A percentile compares a stretch with the other conserved stretches of the same genome.
phyloP scores from a whole-genome alignment of 129 eudicot species.

The Calendula officinalis region DNA sequence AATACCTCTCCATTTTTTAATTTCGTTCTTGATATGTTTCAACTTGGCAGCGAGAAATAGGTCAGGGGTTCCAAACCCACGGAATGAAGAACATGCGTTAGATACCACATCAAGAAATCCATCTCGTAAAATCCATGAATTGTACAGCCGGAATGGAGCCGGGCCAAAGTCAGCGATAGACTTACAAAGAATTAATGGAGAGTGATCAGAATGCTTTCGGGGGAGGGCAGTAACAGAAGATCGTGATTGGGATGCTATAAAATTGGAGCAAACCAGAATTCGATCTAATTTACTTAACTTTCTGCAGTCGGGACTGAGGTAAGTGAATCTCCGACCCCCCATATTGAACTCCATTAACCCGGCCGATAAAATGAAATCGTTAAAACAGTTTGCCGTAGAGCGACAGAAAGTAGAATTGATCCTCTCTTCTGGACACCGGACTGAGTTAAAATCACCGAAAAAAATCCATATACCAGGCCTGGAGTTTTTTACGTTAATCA shows the following conservation, averaged over 20 bases:
- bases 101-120: neutral
- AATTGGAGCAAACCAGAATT: neutral
- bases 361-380: neutral
- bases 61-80: neutral
- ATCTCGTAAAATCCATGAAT: neutral
- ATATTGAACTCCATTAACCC: neutral
- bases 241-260: neutral
- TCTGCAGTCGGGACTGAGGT: neutral
- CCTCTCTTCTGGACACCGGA: neutral
- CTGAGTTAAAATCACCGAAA: neutral
- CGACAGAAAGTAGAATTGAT: neutral
- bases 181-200: neutral
- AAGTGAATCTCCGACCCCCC: neutral
- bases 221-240: neutral
- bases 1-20: too few species aligned
- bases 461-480: neutral
- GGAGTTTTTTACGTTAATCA: neutral
- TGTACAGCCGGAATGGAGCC: neutral
- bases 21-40: too few species aligned
- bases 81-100: neutral
- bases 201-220: neutral
- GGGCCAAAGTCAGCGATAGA: neutral
- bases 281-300: neutral
- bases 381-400: neutral
- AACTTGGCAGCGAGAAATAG: too few species aligned